Conservation (phyloP, 2,329 filamentous ascomycete genomes). For the Trichoderma sp. region DNA sequence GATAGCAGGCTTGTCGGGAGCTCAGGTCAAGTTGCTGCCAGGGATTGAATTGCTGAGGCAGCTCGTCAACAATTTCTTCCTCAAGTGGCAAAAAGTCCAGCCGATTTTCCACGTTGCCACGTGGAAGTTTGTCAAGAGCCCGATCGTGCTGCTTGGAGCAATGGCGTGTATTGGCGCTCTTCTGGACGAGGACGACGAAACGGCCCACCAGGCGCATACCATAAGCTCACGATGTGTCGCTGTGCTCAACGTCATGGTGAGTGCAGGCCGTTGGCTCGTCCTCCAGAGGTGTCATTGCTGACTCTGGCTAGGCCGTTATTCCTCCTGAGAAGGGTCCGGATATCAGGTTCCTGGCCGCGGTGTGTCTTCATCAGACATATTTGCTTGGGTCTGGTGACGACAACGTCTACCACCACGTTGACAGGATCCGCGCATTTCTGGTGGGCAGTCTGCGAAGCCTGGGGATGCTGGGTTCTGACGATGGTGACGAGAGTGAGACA, state of each 20-base stretch:
- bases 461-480: constrained; percentile 34
- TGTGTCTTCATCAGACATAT: constrained; percentile 40
- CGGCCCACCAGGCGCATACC: constrained; percentile 32
- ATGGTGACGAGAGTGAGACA: not conserved
- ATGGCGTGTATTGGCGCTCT: constrained; percentile 39
- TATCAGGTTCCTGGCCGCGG: constrained; percentile 36
- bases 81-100: constrained; percentile 37
- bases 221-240: constrained; percentile 35
- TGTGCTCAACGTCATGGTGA: constrained; percentile 38
- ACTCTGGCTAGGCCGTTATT: constrained; percentile 31
- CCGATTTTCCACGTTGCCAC: constrained; percentile 39
- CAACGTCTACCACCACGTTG: constrained; percentile 38
- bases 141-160: constrained; percentile 36
- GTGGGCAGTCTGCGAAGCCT: constrained; percentile 37
- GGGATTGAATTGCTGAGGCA: constrained; percentile 33
- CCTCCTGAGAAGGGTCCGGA: constrained; percentile 35
- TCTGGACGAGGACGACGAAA: constrained; percentile 30
- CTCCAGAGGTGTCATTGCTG: not conserved
- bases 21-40: constrained; percentile 18
- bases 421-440: constrained; percentile 36
- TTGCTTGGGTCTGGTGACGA: constrained; percentile 40
- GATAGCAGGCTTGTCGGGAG: not conserved
- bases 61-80: constrained; percentile 35
- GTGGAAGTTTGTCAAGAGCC: constrained; percentile 34
- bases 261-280: not conserved